Evolutionary conservation across 2,329 filamentous ascomycete species (phyloP).

Genomic region (Trichoderma brevicompactum): DNA sequence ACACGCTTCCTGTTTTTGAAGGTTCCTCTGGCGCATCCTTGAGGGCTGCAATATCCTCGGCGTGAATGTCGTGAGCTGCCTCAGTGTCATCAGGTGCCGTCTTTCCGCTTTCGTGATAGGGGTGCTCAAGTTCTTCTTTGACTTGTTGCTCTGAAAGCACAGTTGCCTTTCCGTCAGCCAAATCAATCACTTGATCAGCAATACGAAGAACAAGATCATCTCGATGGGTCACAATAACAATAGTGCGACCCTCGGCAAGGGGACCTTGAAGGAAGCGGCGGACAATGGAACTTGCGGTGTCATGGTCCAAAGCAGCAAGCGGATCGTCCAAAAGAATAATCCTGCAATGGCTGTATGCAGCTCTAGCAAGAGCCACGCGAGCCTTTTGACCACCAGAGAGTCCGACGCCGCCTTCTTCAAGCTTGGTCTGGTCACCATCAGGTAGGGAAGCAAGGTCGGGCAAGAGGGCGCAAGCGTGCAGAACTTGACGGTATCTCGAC

Average conservation of each 20-base stretch:
- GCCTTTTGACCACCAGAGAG: slow-evolving; percentile 68
- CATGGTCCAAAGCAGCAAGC: slow-evolving; percentile 65
- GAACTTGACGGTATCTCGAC: slow-evolving; percentile 59
- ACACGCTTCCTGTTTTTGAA: slow-evolving; percentile 67
- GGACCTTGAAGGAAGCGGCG: slow-evolving; percentile 62
- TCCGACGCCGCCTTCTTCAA: slow-evolving; percentile 66
- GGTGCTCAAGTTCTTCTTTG: slow-evolving; percentile 44
- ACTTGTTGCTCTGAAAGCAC: slow-evolving; percentile 54
- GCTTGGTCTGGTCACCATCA: slow-evolving; percentile 60
- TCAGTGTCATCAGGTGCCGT: slow-evolving; percentile 33
- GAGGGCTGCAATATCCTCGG: slow-evolving; percentile 31
- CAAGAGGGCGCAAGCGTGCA: slow-evolving; percentile 63
- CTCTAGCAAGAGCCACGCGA: slow-evolving; percentile 65
- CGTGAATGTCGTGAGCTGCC: slow-evolving; percentile 41
- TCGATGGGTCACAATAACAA: slow-evolving; percentile 79
- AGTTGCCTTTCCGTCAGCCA: slow-evolving; percentile 63
- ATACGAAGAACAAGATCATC: slow-evolving; percentile 77
- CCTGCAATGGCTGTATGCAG: slow-evolving; percentile 61
- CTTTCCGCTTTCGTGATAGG: slow-evolving; percentile 40
- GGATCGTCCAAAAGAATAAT: slow-evolving; percentile 66
- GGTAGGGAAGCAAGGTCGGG: slow-evolving; percentile 61
- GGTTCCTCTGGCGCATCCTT: slow-evolving; percentile 43
- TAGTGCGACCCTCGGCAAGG: slow-evolving; percentile 65
- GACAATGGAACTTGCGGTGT: slow-evolving; percentile 66
- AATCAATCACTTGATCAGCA: slow-evolving; percentile 73